Percentiles rank a stretch among this genome's conserved stretches.
Conservation (phyloP, 2,329 filamentous ascomycete genomes). For the Polychaeton citri region DNA sequence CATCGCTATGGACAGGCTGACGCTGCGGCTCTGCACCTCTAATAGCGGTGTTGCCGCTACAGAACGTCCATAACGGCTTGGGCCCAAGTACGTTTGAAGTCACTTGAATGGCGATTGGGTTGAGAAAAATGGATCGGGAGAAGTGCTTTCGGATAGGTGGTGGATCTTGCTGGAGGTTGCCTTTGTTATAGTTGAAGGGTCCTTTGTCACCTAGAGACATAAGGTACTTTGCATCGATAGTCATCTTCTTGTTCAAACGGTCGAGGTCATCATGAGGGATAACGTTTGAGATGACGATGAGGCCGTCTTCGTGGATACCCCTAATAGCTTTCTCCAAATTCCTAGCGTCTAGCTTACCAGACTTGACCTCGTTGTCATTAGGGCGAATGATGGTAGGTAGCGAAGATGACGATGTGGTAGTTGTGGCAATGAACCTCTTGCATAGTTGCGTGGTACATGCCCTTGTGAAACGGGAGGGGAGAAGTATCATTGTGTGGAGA, state of each 20-base stretch:
- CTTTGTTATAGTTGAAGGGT: slow-evolving; percentile 50
- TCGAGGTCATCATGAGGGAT: slow-evolving; percentile 41
- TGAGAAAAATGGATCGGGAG: slow-evolving; percentile 39
- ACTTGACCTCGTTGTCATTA: slow-evolving; percentile 3
- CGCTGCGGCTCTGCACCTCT: slow-evolving; percentile 22
- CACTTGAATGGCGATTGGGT: slow-evolving; percentile 43
- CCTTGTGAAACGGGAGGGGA: too few species aligned
- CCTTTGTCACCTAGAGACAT: slow-evolving; percentile 39
- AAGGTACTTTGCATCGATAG: slow-evolving; percentile 40
- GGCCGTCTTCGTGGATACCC: slow-evolving; percentile 29
- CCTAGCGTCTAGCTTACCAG: slow-evolving; percentile 2
- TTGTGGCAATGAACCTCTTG: slow-evolving; percentile 9
- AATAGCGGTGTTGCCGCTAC: slow-evolving; percentile 45
- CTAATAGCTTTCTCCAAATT: slow-evolving; percentile 7
- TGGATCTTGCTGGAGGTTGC: slow-evolving; percentile 42
- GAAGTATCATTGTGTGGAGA: too few species aligned
- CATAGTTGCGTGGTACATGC: slow-evolving; percentile 1
- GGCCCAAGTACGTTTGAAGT: slow-evolving; percentile 43
- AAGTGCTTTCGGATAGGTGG: slow-evolving; percentile 39
- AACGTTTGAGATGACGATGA: slow-evolving; percentile 43
- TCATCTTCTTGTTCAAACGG: slow-evolving; percentile 45
- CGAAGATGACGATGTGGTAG: too few species aligned
- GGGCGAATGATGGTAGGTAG: slow-evolving; percentile 4
- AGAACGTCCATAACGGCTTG: slow-evolving; percentile 42
- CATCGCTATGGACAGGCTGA: slow-evolving; percentile 47